Conservation (phyloP, 805 yeast genomes). For the Yamadazyma olivae region DNA sequence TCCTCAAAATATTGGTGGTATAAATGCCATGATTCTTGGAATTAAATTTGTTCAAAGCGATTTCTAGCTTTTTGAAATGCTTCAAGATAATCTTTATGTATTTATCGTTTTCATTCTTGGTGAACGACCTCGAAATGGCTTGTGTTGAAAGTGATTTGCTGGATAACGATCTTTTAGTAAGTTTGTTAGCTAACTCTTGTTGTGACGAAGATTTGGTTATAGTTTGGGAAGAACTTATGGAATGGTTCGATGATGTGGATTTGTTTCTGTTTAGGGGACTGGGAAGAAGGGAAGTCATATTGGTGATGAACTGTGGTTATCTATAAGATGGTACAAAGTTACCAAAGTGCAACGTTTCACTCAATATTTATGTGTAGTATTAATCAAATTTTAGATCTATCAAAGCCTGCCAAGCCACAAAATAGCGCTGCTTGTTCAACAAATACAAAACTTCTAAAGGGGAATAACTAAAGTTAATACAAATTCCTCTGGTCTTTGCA, state of each 20-base stretch:
- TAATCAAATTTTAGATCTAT: too few relatives aligned
- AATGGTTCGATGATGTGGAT: constrained; percentile 3
- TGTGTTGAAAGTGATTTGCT: neutral
- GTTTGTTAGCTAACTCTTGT: too few relatives aligned
- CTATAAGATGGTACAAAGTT: too few relatives aligned
- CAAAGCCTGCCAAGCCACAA: too few relatives aligned
- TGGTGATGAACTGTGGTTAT: too few relatives aligned
- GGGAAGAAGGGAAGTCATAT: neutral
- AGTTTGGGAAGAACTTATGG: constrained; percentile 7
- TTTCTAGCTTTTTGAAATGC: constrained; percentile 40
- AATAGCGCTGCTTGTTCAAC: too few relatives aligned
- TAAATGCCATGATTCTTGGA: constrained; percentile 34
- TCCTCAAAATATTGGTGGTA: constrained; percentile 47
- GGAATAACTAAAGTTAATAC: too few relatives aligned
- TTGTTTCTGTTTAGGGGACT: constrained; percentile 1
- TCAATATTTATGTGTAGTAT: too few relatives aligned
- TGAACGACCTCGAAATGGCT: neutral
- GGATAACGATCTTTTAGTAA: neutral
- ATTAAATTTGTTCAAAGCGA: constrained; percentile 42
- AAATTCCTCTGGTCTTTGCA: too few relatives aligned
- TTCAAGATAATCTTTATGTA: constrained; percentile 14
- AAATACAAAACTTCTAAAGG: too few relatives aligned
- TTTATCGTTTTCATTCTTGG: constrained; percentile 6
- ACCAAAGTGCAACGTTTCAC: too few relatives aligned
- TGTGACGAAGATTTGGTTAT: constrained; percentile 12